Percentiles rank a stretch among this genome's conserved stretches.
Conservation (phyloP, 768 basidiomycete species). For the Rhodotorula taiwanensis region DNA sequence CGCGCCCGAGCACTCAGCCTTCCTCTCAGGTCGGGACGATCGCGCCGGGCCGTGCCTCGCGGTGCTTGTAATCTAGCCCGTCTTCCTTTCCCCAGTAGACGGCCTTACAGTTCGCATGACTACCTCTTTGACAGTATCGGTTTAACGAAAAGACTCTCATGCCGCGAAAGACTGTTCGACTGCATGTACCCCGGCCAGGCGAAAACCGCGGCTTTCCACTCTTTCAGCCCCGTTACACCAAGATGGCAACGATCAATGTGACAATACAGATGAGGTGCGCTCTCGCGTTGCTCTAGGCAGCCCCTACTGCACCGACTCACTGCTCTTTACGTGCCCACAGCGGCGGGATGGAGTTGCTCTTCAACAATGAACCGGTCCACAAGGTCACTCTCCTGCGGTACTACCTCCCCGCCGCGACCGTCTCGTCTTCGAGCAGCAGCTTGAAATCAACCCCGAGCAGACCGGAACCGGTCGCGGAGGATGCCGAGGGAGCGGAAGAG, state of each 20-base stretch:
- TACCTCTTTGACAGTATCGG: too few relatives aligned
- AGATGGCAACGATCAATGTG: constrained; percentile 24
- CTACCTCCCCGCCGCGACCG: constrained; percentile 42
- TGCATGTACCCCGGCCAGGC: not conserved
- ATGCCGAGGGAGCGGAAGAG: constrained; percentile 45
- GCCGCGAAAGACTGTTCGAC: too few relatives aligned
- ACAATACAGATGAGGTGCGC: constrained; percentile 41
- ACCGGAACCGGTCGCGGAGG: not conserved
- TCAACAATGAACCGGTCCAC: constrained; percentile 63
- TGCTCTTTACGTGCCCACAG: constrained; percentile 39
- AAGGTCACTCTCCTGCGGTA: constrained; percentile 53
- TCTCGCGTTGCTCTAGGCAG: not conserved
- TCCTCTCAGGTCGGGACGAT: too few relatives aligned
- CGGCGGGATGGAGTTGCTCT: constrained; percentile 79
- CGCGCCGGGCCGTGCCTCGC: too few relatives aligned
- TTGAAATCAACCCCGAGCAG: too few relatives aligned
- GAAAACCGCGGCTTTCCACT: not conserved
- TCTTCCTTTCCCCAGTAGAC: too few relatives aligned
- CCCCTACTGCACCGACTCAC: not conserved
- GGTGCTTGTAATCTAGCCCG: too few relatives aligned
- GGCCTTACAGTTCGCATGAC: too few relatives aligned
- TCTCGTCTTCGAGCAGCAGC: too few relatives aligned
- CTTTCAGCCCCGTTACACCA: not conserved
- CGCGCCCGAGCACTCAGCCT: too few relatives aligned
- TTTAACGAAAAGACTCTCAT: too few relatives aligned